Conservation (phyloP, 768 basidiomycete species). For the Porphyrellus cyaneotinctus region DNA sequence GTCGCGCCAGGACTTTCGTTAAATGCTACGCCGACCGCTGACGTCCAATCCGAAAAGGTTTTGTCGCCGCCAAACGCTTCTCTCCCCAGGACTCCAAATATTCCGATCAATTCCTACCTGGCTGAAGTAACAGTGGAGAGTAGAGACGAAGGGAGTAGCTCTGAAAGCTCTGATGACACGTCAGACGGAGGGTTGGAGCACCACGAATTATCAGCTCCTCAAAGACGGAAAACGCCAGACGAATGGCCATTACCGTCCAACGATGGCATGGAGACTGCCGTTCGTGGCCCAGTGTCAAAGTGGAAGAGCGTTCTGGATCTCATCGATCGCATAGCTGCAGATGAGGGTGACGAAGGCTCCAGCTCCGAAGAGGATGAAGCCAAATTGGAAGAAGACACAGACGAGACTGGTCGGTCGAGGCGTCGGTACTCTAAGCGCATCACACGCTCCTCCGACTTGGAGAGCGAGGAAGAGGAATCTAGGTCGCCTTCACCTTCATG, state of each 20-base stretch:
- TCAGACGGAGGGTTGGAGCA: conserved; percentile 17
- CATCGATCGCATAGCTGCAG: conserved; percentile 28
- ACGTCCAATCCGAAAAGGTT: background rate
- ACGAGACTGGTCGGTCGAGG: conserved; percentile 30
- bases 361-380: conserved; percentile 40
- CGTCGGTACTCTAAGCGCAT: conserved; percentile 33
- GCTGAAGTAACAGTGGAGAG: conserved; percentile 37
- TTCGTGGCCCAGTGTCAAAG: conserved; percentile 37
- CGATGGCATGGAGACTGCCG: conserved; percentile 37
- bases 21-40: background rate
- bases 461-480: conserved; percentile 33
- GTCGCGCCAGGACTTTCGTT: background rate
- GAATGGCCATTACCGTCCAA: conserved; percentile 6
- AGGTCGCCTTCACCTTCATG: conserved; percentile 14
- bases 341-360: conserved; percentile 32
- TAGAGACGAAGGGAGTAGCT: conserved; percentile 39
- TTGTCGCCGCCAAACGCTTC: background rate
- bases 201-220: conserved; percentile 1
- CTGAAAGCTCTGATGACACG: conserved; percentile 32
- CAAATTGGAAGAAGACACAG: conserved; percentile 39
- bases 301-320: conserved; percentile 22
- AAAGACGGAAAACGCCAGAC: background rate
- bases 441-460: conserved; percentile 30
- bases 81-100: conserved; percentile 10
- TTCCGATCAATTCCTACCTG: conserved; percentile 32